Percentiles rank a stretch among this genome's conserved stretches.
These are phyloP conservation scores for Hypoxylon rubiginosum DNA, from an alignment of 2,329 filamentous ascomycete species.

Conservation along the genomic window DNA sequence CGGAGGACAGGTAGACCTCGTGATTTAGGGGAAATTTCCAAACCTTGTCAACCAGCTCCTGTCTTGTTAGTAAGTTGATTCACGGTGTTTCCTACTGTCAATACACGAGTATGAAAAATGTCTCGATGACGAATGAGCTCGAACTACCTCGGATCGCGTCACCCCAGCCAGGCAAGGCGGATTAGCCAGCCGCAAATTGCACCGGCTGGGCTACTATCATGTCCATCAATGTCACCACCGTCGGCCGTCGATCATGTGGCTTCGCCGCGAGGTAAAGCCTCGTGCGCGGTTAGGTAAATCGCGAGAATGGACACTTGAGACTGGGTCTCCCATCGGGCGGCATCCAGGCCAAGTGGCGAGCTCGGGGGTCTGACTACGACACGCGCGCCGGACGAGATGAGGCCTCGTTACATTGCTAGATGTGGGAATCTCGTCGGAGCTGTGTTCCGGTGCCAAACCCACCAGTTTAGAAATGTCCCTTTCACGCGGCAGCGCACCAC, in stretches of 20 bases:
- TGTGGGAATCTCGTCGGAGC: slow-evolving; percentile 33
- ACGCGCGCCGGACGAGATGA: slow-evolving; percentile 13
- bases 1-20: background rate
- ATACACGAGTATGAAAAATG: background rate
- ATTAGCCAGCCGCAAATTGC: slow-evolving; percentile 1
- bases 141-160: slow-evolving; percentile 21
- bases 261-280: slow-evolving; percentile 19
- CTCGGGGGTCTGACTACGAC: slow-evolving; percentile 21
- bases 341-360: slow-evolving; percentile 25
- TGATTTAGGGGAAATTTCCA: background rate
- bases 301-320: slow-evolving; percentile 9
- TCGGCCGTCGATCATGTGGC: slow-evolving; percentile 16
- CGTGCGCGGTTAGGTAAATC: slow-evolving; percentile 15
- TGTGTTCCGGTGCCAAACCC: slow-evolving; percentile 27
- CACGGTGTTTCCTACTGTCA: background rate
- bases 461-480: slow-evolving; percentile 25
- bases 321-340: slow-evolving; percentile 33
- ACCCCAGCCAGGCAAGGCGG: slow-evolving; percentile 3
- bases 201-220: background rate
- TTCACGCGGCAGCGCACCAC: slow-evolving; percentile 26
- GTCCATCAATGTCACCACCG: background rate
- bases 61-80: background rate
- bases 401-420: slow-evolving; percentile 10
- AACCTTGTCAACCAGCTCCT: background rate
- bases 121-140: slow-evolving; percentile 19